A percentile compares a stretch with the other conserved stretches of the same genome.
phyloP scores from a whole-genome alignment of 305 asterid species.

The Fraxinus dipetala region DNA sequence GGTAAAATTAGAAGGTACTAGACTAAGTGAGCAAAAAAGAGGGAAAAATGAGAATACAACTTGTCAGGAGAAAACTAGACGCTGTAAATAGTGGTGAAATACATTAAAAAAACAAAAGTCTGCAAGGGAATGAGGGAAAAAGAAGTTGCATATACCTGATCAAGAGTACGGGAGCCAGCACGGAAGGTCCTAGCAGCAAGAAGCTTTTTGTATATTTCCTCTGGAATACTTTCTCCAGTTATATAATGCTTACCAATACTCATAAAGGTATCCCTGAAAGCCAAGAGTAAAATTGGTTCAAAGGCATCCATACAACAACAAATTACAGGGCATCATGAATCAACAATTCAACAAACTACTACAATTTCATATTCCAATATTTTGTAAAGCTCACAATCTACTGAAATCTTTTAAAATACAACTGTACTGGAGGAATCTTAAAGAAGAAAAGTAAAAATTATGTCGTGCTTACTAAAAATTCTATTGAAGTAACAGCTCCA shows the following conservation, averaged over 20 bases:
- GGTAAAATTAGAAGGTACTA: neutral
- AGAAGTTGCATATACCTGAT: constrained; percentile 59
- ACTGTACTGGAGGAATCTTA: neutral
- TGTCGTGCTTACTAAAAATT: neutral
- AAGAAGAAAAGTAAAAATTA: neutral
- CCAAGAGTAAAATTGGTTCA: constrained; percentile 11
- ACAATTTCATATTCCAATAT: neutral
- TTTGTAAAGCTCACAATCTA: neutral
- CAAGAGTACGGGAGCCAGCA: constrained; percentile 86
- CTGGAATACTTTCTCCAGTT: constrained; percentile 87
- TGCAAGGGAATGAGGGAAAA: neutral
- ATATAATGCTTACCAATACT: constrained; percentile 94
- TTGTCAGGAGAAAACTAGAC: neutral
- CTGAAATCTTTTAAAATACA: neutral
- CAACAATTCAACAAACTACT: neutral
- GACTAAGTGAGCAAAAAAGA: neutral
- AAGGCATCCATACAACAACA: neutral
- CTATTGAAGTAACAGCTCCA: neutral
- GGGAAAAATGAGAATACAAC: neutral
- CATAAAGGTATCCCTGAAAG: constrained; percentile 85
- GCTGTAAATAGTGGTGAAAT: neutral
- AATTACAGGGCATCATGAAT: neutral
- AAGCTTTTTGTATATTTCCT: constrained; percentile 83
- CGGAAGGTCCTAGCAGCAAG: constrained; percentile 97
- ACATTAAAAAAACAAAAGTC: neutral